These are phyloP conservation scores for Neurospora sp. DNA, from an alignment of 495 filamentous ascomycete species.

Conservation along the genomic window DNA sequence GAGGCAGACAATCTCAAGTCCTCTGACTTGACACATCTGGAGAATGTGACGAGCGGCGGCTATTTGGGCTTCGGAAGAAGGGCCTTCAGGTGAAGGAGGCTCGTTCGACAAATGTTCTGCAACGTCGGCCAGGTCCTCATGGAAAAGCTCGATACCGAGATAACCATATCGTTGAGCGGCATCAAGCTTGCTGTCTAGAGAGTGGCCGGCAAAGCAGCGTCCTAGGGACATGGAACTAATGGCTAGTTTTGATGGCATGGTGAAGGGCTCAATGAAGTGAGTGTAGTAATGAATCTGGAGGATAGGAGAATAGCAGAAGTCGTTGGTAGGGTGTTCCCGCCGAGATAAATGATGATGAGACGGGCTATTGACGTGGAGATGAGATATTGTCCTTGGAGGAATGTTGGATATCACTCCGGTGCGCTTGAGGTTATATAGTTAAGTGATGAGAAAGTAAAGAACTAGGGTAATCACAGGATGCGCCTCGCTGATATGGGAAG, in stretches of 20 bases:
- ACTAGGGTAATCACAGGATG: not conserved
- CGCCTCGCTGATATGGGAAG: not conserved
- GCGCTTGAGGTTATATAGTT: not conserved
- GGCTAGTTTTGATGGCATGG: slow-evolving; percentile 33
- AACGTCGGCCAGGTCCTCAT: slow-evolving; percentile 63
- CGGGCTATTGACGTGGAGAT: not conserved
- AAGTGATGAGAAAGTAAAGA: not conserved
- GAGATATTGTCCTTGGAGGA: not conserved
- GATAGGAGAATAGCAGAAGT: not conserved
- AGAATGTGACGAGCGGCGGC: slow-evolving; percentile 49
- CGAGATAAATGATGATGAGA: not conserved
- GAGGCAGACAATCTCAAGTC: slow-evolving; percentile 56
- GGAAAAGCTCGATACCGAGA: slow-evolving; percentile 67
- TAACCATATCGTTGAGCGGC: slow-evolving; percentile 55
- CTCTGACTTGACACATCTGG: slow-evolving; percentile 45
- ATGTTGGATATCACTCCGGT: not conserved
- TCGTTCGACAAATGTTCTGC: slow-evolving; percentile 26
- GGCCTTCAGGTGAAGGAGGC: slow-evolving; percentile 16
- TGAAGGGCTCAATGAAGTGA: not conserved
- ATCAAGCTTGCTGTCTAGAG: slow-evolving; percentile 53
- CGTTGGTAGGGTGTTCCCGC: not conserved
- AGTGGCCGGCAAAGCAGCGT: slow-evolving; percentile 44
- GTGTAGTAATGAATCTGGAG: not conserved
- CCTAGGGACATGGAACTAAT: slow-evolving; percentile 69
- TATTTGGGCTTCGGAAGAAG: slow-evolving; percentile 35